A percentile compares a stretch with the other conserved stretches of the same genome.
Evolutionary conservation across 306 rosid species (phyloP).

Genomic region (Prunus kanzakura): DNA sequence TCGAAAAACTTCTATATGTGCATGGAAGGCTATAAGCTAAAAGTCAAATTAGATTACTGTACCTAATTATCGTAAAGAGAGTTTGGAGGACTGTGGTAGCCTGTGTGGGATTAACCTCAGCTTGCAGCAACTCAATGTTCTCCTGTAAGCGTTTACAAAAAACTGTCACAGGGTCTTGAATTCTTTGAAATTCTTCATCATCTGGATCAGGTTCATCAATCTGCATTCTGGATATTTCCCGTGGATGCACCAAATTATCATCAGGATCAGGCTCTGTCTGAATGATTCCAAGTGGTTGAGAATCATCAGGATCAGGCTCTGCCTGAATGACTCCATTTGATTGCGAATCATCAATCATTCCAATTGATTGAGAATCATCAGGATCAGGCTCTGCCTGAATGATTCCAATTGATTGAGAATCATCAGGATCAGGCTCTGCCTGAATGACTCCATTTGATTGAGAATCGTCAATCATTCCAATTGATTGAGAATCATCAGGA

Average conservation of each 20-base stretch:
- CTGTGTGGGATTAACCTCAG: constrained; percentile 55
- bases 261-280: constrained; percentile 49
- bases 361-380: no score
- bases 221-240: constrained; percentile 41
- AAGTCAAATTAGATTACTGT: not conserved
- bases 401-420: no score
- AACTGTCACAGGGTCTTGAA: constrained; percentile 60
- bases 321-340: constrained; percentile 14
- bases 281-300: constrained; percentile 29
- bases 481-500: constrained; percentile 33
- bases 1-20: not conserved
- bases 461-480: constrained; percentile 12
- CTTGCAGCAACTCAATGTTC: constrained; percentile 54
- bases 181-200: constrained; percentile 77
- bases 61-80: constrained; percentile 76
- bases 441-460: no score
- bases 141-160: constrained; percentile 58
- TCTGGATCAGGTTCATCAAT: constrained; percentile 78
- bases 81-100: constrained; percentile 59
- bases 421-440: not conserved
- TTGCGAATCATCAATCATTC: not conserved
- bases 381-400: no score
- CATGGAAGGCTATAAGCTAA: not conserved
- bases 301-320: constrained; percentile 28
- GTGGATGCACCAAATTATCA: constrained; percentile 36